Evolutionary conservation across 192 early-diverging fungal genomes (phyloP).

Genomic region (Podila horticola): DNA sequence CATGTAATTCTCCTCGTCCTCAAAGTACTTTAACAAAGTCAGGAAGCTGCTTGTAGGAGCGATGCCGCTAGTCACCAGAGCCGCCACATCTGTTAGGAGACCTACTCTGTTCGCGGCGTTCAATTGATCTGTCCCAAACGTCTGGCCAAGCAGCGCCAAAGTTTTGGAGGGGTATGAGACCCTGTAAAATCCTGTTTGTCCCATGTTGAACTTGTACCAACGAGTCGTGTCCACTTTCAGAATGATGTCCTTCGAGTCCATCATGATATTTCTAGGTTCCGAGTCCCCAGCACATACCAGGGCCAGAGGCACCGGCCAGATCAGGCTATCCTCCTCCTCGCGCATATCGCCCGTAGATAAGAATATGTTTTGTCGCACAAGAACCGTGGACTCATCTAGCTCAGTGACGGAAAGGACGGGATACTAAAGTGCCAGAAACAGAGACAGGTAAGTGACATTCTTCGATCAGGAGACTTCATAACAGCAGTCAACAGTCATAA

Average conservation of each 20-base stretch:
- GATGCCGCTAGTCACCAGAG: slow-evolving; percentile 81
- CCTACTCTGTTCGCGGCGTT: slow-evolving; percentile 74
- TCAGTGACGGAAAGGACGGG: slow-evolving; percentile 1
- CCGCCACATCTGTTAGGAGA: slow-evolving; percentile 84
- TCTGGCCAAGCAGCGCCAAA: slow-evolving; percentile 62
- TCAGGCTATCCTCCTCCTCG: slow-evolving; percentile 76
- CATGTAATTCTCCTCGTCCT: slow-evolving; percentile 84
- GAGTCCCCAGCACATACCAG: slow-evolving; percentile 57
- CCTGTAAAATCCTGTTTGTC: slow-evolving; percentile 85
- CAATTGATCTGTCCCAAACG: slow-evolving; percentile 61
- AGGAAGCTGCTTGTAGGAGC: slow-evolving; percentile 77
- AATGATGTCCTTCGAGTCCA: slow-evolving; percentile 57
- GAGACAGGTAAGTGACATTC: slow-evolving; percentile 85
- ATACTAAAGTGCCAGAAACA: slow-evolving; percentile 71
- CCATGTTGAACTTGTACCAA: slow-evolving; percentile 92
- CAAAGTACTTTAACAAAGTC: slow-evolving; percentile 77
- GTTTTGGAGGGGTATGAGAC: slow-evolving; percentile 76
- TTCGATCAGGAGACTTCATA: slow-evolving; percentile 41
- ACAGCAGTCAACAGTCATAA: too few relatives aligned
- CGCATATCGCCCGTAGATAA: slow-evolving; percentile 79
- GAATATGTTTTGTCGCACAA: slow-evolving; percentile 79
- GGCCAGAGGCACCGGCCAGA: slow-evolving; percentile 77
- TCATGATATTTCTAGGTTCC: slow-evolving; percentile 61
- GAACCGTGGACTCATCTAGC: background rate
- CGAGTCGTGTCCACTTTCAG: slow-evolving; percentile 59